Base-by-base conservation (phyloP, 805 yeast species). In the Geotrichum ghanense region DNA sequence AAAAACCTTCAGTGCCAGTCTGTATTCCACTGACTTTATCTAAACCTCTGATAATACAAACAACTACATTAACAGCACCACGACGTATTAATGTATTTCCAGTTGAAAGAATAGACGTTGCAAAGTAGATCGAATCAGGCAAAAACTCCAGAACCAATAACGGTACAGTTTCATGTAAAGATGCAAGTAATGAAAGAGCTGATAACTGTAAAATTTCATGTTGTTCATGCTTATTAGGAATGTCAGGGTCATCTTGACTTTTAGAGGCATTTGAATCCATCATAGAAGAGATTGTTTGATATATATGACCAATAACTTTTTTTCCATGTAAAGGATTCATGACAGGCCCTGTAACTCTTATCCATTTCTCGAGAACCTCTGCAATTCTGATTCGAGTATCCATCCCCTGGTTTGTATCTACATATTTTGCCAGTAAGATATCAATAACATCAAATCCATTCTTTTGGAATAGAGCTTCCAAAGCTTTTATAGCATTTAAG, bases 331-430 rank as follows among this genome's bases (percentile, higher is more conserved):
- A 5, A n/a, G 37, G 37, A 31, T 31, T 31, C 37, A 31, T 31
- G 5, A 19, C 5, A 31, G 14, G 5, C 5, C 37, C 37, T 5
- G 37, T 19, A 16, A n/a, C 16, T 31, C 14, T 31, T 16, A 31
- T 31, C 37, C 37, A 31, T 31, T 31, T 9, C 16, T 31, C 37
- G 19, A 31, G 16, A 1, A 83, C 92, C 60, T 90, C 98, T 25
- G 97, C 97, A 16, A 85, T 66, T 49, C 83, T 75, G 43, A 92
- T 64, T n/a, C 81, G 65, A 47, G 79, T 83, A 56, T 88, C 95
- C 1, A 85, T 41, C 19, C 65, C 69, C 16, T 52, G 53, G 6
- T 51, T 58, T 2, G 56, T 56, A 4, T 57, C 56, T 0, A 45
- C 42, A 44, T 67, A 63, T 9, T 54, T 52, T 50, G 74, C 78